Evolutionary conservation across 1,284 basidiomycete genomes (phyloP).

Genomic region (Stereum hirsutum): DNA sequence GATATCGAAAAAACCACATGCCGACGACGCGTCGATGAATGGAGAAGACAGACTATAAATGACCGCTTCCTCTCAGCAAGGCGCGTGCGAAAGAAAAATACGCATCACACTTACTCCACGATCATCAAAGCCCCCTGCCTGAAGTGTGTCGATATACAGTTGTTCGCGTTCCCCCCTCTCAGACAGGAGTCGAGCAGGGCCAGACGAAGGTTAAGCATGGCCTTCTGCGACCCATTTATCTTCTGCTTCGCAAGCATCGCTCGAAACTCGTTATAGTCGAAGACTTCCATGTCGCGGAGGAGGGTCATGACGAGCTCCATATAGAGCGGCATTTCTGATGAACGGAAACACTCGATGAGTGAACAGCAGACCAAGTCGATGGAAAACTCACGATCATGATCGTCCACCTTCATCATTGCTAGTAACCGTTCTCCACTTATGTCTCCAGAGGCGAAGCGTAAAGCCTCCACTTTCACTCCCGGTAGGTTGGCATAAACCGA

Average conservation of each 20-base stretch:
- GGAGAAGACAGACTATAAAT: not conserved
- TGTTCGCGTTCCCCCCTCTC: not conserved
- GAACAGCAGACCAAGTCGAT: not conserved
- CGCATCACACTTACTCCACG: not conserved
- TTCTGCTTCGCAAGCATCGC: not conserved
- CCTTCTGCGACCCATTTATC: not conserved
- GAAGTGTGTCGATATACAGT: not conserved
- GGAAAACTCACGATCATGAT: not conserved
- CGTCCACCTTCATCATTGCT: constrained; percentile 23
- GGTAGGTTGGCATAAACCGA: constrained; percentile 13
- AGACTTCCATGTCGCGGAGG: not conserved
- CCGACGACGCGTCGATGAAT: not conserved
- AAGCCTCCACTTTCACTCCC: constrained; percentile 18
- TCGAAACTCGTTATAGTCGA: not conserved
- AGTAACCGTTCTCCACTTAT: constrained; percentile 23
- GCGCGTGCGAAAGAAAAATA: not conserved
- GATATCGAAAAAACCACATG: not conserved
- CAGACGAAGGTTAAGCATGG: not conserved
- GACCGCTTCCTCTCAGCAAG: not conserved
- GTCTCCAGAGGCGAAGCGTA: constrained; percentile 21
- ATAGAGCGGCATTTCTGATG: not conserved
- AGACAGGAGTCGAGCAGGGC: not conserved
- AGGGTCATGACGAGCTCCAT: not conserved
- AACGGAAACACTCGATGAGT: not conserved
- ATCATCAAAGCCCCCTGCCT: not conserved